Percentiles rank a stretch among this genome's conserved stretches.
phyloP scores from a whole-genome alignment of 2,329 filamentous ascomycete species.

The Akanthomyces muscarius region DNA sequence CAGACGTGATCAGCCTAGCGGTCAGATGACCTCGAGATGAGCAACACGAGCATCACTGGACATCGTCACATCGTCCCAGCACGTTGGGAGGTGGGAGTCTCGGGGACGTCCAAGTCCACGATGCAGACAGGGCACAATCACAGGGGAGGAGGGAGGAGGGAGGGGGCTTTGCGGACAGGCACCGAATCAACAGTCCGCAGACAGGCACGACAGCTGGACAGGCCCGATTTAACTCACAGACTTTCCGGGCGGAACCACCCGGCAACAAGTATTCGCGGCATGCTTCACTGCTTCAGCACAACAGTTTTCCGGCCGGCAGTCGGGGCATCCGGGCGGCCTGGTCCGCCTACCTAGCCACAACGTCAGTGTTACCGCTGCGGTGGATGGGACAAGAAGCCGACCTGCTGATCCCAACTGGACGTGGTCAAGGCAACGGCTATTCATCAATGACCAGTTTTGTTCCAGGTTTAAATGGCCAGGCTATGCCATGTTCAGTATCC shows the following conservation, averaged over 20 bases:
- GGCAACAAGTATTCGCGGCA: too few species aligned
- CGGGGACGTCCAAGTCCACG: background rate
- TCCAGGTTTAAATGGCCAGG: background rate
- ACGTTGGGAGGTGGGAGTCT: background rate
- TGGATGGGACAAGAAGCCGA: background rate
- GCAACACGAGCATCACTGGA: too few species aligned
- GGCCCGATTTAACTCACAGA: too few species aligned
- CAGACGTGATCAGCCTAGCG: background rate
- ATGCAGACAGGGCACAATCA: background rate
- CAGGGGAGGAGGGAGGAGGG: background rate
- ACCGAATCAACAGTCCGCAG: background rate
- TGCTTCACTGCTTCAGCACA: too few species aligned
- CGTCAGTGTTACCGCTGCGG: background rate
- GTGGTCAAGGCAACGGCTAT: background rate
- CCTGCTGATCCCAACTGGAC: background rate
- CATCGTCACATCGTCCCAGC: background rate
- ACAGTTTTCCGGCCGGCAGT: too few species aligned
- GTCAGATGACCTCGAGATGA: background rate
- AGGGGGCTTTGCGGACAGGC: background rate
- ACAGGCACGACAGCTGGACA: too few species aligned
- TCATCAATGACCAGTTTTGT: background rate
- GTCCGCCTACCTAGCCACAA: background rate
- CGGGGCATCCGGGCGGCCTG: background rate
- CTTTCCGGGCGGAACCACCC: background rate
- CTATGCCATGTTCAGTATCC: background rate